Evolutionary conservation across 192 early-diverging fungal genomes (phyloP).

Genomic region (Funneliformis mosseae): DNA sequence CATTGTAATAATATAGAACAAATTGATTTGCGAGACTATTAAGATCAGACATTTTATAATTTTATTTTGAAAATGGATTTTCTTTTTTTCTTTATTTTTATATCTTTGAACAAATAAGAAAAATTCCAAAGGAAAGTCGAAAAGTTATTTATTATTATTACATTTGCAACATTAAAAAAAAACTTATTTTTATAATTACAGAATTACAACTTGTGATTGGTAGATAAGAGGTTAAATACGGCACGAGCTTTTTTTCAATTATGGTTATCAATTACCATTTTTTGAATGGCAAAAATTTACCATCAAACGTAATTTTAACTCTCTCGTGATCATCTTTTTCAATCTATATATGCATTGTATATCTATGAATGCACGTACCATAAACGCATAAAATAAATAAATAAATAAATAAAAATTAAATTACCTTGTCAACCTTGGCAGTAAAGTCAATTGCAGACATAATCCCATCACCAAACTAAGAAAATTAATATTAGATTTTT

Average conservation of each 20-base stretch:
- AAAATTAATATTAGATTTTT: neutral
- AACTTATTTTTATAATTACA: neutral
- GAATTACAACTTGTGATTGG: neutral
- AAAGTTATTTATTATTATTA: neutral
- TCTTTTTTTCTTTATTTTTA: too few species aligned
- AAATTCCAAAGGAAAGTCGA: neutral
- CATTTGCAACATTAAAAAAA: neutral
- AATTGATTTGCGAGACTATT: slow-evolving; percentile 65
- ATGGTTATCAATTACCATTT: slow-evolving; percentile 28
- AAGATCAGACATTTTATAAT: neutral
- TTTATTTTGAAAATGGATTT: neutral
- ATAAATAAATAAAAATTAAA: neutral
- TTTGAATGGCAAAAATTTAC: slow-evolving; percentile 50
- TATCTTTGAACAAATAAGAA: neutral
- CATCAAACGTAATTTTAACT: slow-evolving; percentile 45
- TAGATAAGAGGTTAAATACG: neutral
- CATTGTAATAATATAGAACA: slow-evolving; percentile 80
- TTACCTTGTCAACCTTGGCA: slow-evolving; percentile 45
- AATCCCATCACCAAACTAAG: slow-evolving; percentile 55
- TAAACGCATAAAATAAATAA: neutral
- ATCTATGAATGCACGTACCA: neutral
- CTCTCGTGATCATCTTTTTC: slow-evolving; percentile 40
- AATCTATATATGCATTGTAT: slow-evolving; percentile 22
- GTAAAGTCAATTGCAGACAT: slow-evolving; percentile 54
- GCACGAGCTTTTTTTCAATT: too few species aligned